These are phyloP conservation scores for Penicillium cinerascens DNA, from an alignment of 495 filamentous ascomycete species.

Conservation along the genomic window DNA sequence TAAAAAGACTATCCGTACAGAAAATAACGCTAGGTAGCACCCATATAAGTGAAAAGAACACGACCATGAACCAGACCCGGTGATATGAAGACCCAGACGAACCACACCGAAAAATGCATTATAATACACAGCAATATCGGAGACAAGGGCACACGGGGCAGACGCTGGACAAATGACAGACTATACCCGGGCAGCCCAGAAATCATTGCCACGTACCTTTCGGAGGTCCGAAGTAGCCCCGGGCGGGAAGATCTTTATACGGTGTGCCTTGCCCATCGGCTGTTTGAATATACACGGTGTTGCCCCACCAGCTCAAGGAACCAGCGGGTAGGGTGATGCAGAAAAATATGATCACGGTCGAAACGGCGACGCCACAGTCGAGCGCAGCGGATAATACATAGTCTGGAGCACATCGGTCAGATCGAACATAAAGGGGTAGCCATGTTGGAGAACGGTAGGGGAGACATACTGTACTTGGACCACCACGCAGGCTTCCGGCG, in stretches of 20 bases:
- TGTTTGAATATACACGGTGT: conserved; percentile 47
- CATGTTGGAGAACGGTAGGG: conserved; percentile 37
- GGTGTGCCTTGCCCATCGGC: conserved; percentile 47
- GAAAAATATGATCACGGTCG: conserved; percentile 62
- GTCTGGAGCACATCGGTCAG: conserved; percentile 50
- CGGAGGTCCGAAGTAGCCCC: conserved; percentile 61
- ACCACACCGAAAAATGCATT: neutral
- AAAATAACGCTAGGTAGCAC: neutral
- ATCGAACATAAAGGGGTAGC: conserved; percentile 20
- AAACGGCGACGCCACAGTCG: conserved; percentile 59
- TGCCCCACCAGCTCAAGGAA: conserved; percentile 66
- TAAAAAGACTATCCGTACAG: neutral
- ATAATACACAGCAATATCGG: neutral
- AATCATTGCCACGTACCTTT: conserved; percentile 41
- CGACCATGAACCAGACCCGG: too few species aligned
- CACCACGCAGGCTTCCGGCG: conserved; percentile 62
- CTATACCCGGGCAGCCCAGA: too few species aligned
- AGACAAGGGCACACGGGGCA: neutral
- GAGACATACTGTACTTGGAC: conserved; percentile 51
- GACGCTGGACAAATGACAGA: neutral
- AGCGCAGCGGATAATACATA: conserved; percentile 60
- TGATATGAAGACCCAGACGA: neutral
- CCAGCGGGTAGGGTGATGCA: conserved; percentile 64
- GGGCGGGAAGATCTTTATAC: conserved; percentile 30
- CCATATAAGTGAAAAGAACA: neutral